Evolutionary conservation across 2,329 filamentous ascomycete species (phyloP).

Genomic region (Fusarium sp.): DNA sequence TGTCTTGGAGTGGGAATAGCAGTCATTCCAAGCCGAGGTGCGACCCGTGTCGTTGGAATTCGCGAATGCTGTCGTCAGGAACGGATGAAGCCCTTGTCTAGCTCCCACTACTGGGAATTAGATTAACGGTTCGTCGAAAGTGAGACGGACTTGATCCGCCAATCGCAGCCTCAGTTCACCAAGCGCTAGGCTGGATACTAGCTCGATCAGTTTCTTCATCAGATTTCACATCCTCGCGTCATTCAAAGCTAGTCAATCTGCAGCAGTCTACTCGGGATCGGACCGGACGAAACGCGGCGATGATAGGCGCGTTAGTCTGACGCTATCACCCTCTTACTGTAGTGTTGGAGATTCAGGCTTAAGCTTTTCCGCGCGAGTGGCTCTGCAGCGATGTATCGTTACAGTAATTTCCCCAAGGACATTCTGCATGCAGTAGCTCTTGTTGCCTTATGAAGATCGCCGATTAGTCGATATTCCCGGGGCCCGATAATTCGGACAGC

Average conservation of each 20-base stretch:
- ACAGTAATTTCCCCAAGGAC: not conserved
- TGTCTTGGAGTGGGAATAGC: slow-evolving; percentile 12
- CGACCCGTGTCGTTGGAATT: slow-evolving; percentile 2
- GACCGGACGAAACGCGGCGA: slow-evolving; percentile 15
- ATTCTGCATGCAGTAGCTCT: not conserved
- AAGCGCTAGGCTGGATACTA: not conserved
- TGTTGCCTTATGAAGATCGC: not conserved
- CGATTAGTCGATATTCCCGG: not conserved
- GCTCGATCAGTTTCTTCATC: slow-evolving; percentile 3
- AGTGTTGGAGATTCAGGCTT: slow-evolving; percentile 12
- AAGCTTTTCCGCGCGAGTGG: slow-evolving; percentile 6
- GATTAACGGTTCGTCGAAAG: not conserved
- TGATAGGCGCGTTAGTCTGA: not conserved
- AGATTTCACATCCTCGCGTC: slow-evolving; percentile 8
- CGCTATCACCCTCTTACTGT: slow-evolving; percentile 6
- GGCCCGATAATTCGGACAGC: slow-evolving; percentile 15
- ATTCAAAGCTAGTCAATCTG: slow-evolving; percentile 6
- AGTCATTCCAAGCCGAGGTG: not conserved
- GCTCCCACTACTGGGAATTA: not conserved
- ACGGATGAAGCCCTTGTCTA: not conserved
- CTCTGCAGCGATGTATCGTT: slow-evolving; percentile 3
- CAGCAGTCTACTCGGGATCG: slow-evolving; percentile 3
- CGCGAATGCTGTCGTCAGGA: slow-evolving; percentile 16
- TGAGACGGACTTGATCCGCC: slow-evolving; percentile 6
- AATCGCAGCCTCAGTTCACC: not conserved